Base-by-base conservation (phyloP, 805 yeast genomes). In the Sugiyamaella floridensis region DNA sequence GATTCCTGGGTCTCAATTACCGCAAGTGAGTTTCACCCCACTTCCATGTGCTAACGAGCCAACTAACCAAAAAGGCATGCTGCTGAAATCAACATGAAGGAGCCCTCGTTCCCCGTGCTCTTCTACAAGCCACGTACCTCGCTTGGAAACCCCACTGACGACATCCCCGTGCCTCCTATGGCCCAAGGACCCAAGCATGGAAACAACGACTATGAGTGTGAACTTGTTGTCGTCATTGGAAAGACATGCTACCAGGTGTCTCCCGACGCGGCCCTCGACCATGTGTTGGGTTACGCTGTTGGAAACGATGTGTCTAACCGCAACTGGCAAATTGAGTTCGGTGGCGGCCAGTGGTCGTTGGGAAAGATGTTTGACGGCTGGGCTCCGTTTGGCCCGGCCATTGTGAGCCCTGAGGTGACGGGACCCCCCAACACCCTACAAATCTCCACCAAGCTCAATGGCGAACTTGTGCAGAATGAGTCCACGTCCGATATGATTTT, bases 241-340 rank as follows among this genome's bases (percentile, higher is more conserved):
- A 74, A 72, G 59, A 56, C 64, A n/a, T 76, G 78, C 42, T 68
- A 65, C 52, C 68, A 76, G 55, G 77, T 79, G 19, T 47, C 69
- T 15, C 68, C 61, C 16, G 71, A 65, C 16, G 68, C 76, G 16
- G 82, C 82, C 4, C 62, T 72, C 47, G 67, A 71, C 45, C 70
- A 77, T 54, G 75, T 79, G 3, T 62, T 77, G 16, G 84, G 84
- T 8, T 79, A 76, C 62, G 61, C 79, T 1, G 73, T 74, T 18
- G 82, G 82, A 4, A 77, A 80, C 62, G 84, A 79, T 60, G 77
- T 79, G 9, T 76, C 81, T 11, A 80, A 77, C 58, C 68, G 83
- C 51, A 73, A 72, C n/a, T 78, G 82, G 83, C 83, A 80, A 60
- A 67, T 71, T 47, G 70, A 73, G 48, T 67, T 75, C 40, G 80